These are phyloP conservation scores for Aeschynomene evenia DNA, from an alignment of 306 rosid species.

Conservation along the genomic window DNA sequence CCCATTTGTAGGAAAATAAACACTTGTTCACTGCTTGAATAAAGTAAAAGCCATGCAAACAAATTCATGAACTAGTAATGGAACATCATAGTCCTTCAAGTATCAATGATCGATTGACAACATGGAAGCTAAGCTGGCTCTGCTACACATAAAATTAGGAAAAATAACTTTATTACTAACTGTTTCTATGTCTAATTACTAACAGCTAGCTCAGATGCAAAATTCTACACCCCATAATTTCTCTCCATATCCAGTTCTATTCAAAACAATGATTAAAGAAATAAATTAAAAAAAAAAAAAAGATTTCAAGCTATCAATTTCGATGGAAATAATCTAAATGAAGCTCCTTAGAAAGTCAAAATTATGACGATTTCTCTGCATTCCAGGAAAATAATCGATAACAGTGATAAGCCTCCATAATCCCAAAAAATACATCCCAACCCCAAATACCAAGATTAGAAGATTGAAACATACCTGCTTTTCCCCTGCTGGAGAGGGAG, in stretches of 20 bases:
- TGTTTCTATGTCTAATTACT: background rate
- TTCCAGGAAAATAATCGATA: background rate
- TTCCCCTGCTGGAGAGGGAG: slow-evolving; percentile 26
- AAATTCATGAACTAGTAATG: slow-evolving; percentile 1
- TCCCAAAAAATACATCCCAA: background rate
- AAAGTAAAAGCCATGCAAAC: background rate
- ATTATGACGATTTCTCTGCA: background rate
- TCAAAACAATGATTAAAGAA: background rate
- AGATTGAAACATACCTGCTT: slow-evolving; percentile 44
- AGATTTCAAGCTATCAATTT: background rate
- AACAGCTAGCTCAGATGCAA: background rate
- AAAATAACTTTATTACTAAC: background rate
- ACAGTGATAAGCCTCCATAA: background rate
- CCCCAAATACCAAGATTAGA: background rate
- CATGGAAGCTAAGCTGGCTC: background rate
- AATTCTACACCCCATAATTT: background rate
- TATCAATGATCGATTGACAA: background rate
- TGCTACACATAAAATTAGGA: background rate
- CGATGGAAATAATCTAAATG: background rate
- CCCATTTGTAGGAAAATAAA: background rate
- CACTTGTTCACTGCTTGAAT: slow-evolving; percentile 1
- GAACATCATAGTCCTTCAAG: background rate
- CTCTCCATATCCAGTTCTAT: slow-evolving; percentile 7
- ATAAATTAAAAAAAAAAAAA: no score
- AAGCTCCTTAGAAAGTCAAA: background rate